A percentile compares a stretch with the other conserved stretches of the same genome.
Evolutionary conservation across 116 monocot genomes (phyloP).

Genomic region (Posidonia oceanica): DNA sequence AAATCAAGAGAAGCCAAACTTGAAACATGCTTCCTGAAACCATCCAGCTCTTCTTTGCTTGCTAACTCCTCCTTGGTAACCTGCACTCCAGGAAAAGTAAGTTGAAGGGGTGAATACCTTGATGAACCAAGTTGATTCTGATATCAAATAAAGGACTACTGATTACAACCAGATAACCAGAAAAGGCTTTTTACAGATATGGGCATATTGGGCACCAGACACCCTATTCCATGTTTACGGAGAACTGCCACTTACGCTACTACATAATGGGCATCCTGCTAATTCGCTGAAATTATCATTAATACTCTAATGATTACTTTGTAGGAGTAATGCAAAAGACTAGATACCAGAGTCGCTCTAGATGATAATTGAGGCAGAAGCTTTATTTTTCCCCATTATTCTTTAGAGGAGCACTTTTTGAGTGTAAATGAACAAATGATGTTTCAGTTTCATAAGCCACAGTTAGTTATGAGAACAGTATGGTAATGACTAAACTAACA

Average conservation of each 20-base stretch:
- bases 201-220: too few species aligned
- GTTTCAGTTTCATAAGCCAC: not conserved
- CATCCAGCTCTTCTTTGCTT: conserved; percentile 75
- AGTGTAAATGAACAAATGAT: not conserved
- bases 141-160: too few species aligned
- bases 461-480: not conserved
- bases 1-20: conserved; percentile 92
- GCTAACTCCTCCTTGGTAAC: conserved; percentile 86
- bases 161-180: too few species aligned
- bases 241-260: too few species aligned
- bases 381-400: not conserved
- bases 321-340: too few species aligned
- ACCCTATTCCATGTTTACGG: too few species aligned
- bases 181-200: too few species aligned
- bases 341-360: not conserved
- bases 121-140: not conserved
- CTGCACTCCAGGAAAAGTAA: conserved; percentile 19
- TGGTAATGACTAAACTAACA: not conserved
- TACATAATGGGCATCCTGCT: too few species aligned
- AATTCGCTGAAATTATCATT: not conserved
- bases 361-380: not conserved
- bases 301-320: too few species aligned
- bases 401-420: not conserved
- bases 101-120: not conserved
- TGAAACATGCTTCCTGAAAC: conserved; percentile 93